Evolutionary conservation across 768 basidiomycete genomes (phyloP).

Genomic region (Phallus indusiatus): DNA sequence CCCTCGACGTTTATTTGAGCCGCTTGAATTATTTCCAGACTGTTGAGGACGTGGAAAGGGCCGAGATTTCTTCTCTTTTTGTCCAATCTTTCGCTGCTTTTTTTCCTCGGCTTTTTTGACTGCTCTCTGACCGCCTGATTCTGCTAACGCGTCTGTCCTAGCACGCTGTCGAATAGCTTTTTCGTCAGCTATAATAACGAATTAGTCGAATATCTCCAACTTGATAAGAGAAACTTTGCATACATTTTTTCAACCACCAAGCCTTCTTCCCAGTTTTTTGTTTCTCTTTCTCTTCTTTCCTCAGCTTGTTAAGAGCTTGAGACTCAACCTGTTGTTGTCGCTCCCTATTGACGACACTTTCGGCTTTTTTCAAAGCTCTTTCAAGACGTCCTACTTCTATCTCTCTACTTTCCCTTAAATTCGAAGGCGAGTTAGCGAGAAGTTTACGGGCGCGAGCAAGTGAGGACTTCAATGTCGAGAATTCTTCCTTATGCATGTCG

Average conservation of each 20-base stretch:
- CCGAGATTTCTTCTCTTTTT: constrained; percentile 82
- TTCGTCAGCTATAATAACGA: constrained; percentile 51
- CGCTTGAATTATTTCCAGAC: not conserved
- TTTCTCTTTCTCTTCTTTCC: constrained; percentile 56
- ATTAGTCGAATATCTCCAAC: not conserved
- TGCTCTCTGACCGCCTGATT: constrained; percentile 65
- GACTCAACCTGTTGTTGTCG: constrained; percentile 60
- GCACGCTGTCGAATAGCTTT: constrained; percentile 64
- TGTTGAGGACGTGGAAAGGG: constrained; percentile 35
- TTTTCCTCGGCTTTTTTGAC: constrained; percentile 86
- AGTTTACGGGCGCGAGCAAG: constrained; percentile 61
- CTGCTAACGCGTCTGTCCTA: constrained; percentile 69
- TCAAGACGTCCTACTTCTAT: constrained; percentile 65
- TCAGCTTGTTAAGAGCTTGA: constrained; percentile 46
- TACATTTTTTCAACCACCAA: constrained; percentile 83
- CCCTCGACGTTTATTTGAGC: not conserved
- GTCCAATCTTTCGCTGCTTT: constrained; percentile 76
- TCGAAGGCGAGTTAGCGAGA: constrained; percentile 47
- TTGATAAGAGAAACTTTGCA: constrained; percentile 17
- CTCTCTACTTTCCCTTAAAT: constrained; percentile 50
- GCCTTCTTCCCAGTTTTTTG: constrained; percentile 64
- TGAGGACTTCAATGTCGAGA: constrained; percentile 52
- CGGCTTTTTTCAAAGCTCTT: constrained; percentile 60
- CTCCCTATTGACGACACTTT: constrained; percentile 70
- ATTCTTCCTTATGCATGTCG: constrained; percentile 53